Base-by-base conservation (phyloP, 768 basidiomycete species). In the Kwoniella botswanensis region DNA sequence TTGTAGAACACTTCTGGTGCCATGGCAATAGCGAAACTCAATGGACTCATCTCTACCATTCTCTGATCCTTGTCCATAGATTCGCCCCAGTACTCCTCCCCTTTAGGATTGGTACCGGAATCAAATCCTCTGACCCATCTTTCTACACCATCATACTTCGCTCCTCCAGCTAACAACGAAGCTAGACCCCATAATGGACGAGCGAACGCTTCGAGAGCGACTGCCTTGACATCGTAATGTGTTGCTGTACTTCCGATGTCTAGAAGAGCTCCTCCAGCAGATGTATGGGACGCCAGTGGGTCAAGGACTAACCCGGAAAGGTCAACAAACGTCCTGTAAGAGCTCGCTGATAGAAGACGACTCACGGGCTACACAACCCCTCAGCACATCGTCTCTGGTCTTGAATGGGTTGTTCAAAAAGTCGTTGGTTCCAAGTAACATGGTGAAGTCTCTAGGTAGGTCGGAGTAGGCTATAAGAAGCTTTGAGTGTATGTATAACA, bases 21-120 rank as follows among this genome's bases (percentile, higher is more conserved):
- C 21, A 90, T 87, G 11, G 90, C 87, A 53, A 93, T 85, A 0
- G 90, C 86, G 80, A 90, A 93, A 4, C 90, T 91, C 73, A 92
- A 89, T 2, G 91, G 88, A 67, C 89, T 89, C 84, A 91, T 91
- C 80, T 92, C 91, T 1, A 92, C 91, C 91, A 92, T 93, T 52
- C 91, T 84, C 82, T 92, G 91, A 82, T 92, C 91, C 81, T 88
- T 90, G 76, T 90, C 88, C 67, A 88, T 86, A 86, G 91, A 91
- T 69, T 87, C 83, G 3, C 91, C 91, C 91, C 91, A 93, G 82
- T 90, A 92, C 83, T 92, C 91, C 2, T 86, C 85, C 63, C 87
- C 86, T 4, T 85, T 81, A 0, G 90, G 90, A 79, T 93, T 86
- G n/a, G 90, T 90, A 1, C 91, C 91, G 73, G 86, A 88, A 29